Conservation (phyloP, 768 basidiomycete species). For the Multifurca ochricompacta region DNA sequence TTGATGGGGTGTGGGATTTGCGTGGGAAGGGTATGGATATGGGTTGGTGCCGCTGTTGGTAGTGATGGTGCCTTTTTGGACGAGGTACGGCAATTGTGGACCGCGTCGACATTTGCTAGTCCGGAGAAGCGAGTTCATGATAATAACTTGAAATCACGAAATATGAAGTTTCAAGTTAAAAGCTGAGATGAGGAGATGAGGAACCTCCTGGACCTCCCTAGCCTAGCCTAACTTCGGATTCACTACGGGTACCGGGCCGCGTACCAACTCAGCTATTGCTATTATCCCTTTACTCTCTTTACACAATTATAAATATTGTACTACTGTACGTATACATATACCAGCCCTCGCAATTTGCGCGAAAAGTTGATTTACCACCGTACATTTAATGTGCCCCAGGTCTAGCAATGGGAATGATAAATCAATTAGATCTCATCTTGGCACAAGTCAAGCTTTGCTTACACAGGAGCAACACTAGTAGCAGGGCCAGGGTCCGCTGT, state of each 20-base stretch:
- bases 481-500: slow-evolving; percentile 4
- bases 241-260: too few relatives aligned
- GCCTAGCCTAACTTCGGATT: too few relatives aligned
- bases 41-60: slow-evolving; percentile 27
- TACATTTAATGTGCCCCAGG: too few relatives aligned
- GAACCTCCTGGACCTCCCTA: too few relatives aligned
- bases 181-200: too few relatives aligned
- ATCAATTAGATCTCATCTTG: neutral
- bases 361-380: too few relatives aligned
- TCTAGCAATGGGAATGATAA: too few relatives aligned
- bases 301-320: too few relatives aligned
- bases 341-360: too few relatives aligned
- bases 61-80: neutral
- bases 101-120: neutral
- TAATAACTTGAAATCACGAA: neutral
- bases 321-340: too few relatives aligned
- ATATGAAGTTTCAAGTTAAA: neutral
- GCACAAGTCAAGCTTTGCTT: neutral
- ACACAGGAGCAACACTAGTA: slow-evolving; percentile 3
- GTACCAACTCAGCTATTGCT: too few relatives aligned
- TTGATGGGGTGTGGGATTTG: slow-evolving; percentile 32
- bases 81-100: neutral
- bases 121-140: slow-evolving; percentile 1
- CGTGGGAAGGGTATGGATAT: slow-evolving; percentile 29
- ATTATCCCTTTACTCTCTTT: too few relatives aligned